These are phyloP conservation scores for Teratosphaeria viscida DNA, from an alignment of 2,329 filamentous ascomycete genomes.

Conservation along the genomic window DNA sequence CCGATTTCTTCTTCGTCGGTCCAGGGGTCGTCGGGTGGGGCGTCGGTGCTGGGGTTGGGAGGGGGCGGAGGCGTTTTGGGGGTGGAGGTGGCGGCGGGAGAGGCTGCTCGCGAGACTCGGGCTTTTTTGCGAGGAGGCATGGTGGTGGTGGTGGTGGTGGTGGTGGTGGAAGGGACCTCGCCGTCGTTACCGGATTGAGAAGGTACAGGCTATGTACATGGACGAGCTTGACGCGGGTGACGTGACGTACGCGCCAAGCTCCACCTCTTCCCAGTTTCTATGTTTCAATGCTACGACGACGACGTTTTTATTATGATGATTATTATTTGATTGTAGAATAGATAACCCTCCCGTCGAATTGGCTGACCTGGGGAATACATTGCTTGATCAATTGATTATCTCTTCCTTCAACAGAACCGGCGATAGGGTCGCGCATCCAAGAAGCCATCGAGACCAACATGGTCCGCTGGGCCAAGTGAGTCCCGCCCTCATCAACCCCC, in stretches of 20 bases:
- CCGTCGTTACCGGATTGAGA: background rate
- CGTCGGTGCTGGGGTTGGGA: constrained; percentile 27
- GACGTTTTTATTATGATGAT: background rate
- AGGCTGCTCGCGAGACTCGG: constrained; percentile 43
- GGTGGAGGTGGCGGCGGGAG: constrained; percentile 41
- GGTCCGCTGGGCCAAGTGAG: constrained; percentile 13
- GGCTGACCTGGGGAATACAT: too few species aligned
- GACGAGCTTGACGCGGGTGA: background rate
- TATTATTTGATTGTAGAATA: background rate
- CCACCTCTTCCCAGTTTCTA: background rate
- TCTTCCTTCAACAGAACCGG: too few species aligned
- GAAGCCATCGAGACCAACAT: constrained; percentile 5
- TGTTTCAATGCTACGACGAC: background rate
- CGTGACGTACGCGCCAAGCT: background rate
- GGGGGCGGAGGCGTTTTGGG: constrained; percentile 27
- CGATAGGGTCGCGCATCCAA: constrained; percentile 2
- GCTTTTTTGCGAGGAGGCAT: constrained; percentile 61
- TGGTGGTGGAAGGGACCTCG: background rate
- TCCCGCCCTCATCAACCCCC: background rate
- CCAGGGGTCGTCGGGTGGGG: constrained; percentile 63
- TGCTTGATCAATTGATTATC: too few species aligned
- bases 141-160: constrained; percentile 6
- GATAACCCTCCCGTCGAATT: too few species aligned
- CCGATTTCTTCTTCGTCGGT: constrained; percentile 92
- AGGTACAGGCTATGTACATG: background rate